Conservation (phyloP, 176 grass and related monocot genomes). For the Juncus effusus region DNA sequence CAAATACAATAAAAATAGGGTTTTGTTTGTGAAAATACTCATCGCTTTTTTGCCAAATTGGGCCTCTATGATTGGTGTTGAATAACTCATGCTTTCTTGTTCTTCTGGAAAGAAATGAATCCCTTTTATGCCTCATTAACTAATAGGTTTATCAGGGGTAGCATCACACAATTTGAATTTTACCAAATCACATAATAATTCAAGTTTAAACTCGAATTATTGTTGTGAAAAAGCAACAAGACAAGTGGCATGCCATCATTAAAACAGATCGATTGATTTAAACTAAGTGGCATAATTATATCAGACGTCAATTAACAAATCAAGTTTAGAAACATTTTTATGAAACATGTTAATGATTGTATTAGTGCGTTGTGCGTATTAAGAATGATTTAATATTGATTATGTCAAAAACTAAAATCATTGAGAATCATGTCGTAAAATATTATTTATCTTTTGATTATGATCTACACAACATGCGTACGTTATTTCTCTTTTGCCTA, state of each 20-base stretch:
- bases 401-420: too few relatives aligned
- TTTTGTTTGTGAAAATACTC: too few relatives aligned
- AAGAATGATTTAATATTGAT: too few relatives aligned
- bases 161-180: neutral
- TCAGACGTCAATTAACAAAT: neutral
- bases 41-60: constrained; percentile 1
- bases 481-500: too few relatives aligned
- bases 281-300: neutral
- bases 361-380: too few relatives aligned
- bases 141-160: neutral
- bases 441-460: too few relatives aligned
- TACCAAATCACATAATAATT: constrained; percentile 7
- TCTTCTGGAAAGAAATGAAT: neutral
- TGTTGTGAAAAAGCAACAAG: constrained; percentile 12
- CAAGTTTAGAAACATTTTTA: too few relatives aligned
- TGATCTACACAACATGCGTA: too few relatives aligned
- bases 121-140: constrained; percentile 18
- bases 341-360: too few relatives aligned
- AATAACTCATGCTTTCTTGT: constrained; percentile 1
- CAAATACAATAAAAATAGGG: too few relatives aligned
- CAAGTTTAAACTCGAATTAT: constrained; percentile 9
- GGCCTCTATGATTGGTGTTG: constrained; percentile 21
- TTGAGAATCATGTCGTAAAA: too few relatives aligned
- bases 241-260: constrained; percentile 7
- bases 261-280: constrained; percentile 8